These are phyloP conservation scores for Alternaria solani DNA, from an alignment of 2,329 filamentous ascomycete species.

Conservation along the genomic window DNA sequence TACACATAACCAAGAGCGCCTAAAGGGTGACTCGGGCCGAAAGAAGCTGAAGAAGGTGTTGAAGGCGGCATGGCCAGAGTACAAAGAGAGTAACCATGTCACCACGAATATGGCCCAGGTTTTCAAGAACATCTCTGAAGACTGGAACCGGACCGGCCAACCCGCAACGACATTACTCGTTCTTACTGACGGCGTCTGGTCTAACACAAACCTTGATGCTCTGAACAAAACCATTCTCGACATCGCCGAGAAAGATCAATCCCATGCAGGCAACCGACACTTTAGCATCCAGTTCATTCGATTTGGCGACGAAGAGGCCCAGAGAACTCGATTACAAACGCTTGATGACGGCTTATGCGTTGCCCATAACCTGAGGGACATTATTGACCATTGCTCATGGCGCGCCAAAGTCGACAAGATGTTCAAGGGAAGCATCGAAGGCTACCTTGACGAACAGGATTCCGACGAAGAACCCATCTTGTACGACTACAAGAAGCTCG, in stretches of 20 bases:
- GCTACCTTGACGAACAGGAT: constrained; percentile 1
- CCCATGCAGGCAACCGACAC: constrained; percentile 5
- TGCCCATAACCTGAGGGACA: constrained; percentile 11
- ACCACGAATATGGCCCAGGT: neutral
- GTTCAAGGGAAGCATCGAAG: constrained; percentile 22
- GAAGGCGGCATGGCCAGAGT: neutral
- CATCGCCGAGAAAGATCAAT: neutral
- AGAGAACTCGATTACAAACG: neutral
- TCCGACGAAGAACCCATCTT: neutral
- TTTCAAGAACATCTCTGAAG: rapidly evolving
- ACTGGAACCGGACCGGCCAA: rapidly evolving
- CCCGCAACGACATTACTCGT: neutral
- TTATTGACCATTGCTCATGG: constrained; percentile 29
- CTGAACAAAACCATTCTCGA: neutral
- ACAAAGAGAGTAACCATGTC: neutral
- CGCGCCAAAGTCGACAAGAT: constrained; percentile 23
- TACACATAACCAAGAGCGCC: neutral
- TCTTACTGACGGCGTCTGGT: neutral
- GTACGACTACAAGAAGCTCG: neutral
- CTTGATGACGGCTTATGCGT: constrained; percentile 5
- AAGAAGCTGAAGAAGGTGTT: neutral
- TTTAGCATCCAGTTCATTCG: constrained; percentile 30
- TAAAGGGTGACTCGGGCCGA: neutral
- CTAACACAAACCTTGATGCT: neutral
- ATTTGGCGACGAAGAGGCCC: constrained; percentile 12